These are phyloP conservation scores for Trichoderma gamsii DNA, from an alignment of 495 filamentous ascomycete genomes.

Conservation along the genomic window DNA sequence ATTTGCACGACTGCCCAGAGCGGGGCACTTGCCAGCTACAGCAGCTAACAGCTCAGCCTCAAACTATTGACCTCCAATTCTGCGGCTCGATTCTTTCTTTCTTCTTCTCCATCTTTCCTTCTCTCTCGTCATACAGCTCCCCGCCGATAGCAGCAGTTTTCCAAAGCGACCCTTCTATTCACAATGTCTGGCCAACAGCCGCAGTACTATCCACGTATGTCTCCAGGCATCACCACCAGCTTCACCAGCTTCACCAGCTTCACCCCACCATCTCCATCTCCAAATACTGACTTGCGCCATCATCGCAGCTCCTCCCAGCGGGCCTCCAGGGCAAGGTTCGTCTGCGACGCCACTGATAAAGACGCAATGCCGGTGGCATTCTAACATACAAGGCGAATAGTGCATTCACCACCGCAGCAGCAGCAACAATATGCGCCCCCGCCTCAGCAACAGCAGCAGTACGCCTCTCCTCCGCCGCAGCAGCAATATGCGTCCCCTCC, in stretches of 20 bases:
- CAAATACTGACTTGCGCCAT: constrained; percentile 8
- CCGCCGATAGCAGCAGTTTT: background rate
- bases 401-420: background rate
- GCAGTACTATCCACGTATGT: constrained; percentile 3
- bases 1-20: background rate
- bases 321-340: constrained; percentile 25
- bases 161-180: background rate
- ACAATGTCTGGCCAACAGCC: constrained; percentile 5
- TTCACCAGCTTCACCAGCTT: background rate
- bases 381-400: background rate
- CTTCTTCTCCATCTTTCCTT: background rate
- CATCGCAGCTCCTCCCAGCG: constrained; percentile 24
- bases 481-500: constrained; percentile 33
- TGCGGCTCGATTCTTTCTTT: background rate
- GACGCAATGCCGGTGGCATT: background rate
- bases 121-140: background rate
- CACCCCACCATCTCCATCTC: background rate
- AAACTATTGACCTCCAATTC: background rate
- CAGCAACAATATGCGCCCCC: constrained; percentile 7
- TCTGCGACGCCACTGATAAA: background rate
- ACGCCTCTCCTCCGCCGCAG: constrained; percentile 17
- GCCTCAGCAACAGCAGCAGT: constrained; percentile 16
- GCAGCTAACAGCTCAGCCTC: background rate
- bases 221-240: background rate
- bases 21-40: background rate